Evolutionary conservation across 805 yeast species (phyloP).

Genomic region (Cyberlindnera amylophila): DNA sequence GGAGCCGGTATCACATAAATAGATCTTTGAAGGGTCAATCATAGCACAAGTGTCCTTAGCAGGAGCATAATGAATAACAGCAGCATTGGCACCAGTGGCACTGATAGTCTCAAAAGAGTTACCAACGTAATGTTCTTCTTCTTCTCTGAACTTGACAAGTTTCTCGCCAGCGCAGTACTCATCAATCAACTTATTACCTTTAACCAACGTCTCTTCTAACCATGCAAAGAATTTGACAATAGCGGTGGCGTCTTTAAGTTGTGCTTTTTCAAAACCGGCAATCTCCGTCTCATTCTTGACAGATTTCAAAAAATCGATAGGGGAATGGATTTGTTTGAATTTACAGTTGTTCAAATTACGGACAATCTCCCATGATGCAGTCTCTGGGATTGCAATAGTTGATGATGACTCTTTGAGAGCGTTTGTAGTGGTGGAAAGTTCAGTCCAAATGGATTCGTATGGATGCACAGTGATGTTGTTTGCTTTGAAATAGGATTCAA

Average conservation of each 20-base stretch:
- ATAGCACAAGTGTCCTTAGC: conserved; percentile 50
- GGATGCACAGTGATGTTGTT: conserved; percentile 46
- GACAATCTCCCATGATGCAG: conserved; percentile 66
- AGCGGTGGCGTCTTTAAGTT: conserved; percentile 79
- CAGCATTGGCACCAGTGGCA: conserved; percentile 71
- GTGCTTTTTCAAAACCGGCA: conserved; percentile 69
- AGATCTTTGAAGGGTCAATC: conserved; percentile 65
- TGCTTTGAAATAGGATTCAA: conserved; percentile 37
- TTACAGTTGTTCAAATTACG: conserved; percentile 42
- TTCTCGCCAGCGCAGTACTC: conserved; percentile 67
- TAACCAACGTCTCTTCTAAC: conserved; percentile 60
- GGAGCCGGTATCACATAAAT: conserved; percentile 85
- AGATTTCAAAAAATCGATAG: conserved; percentile 65
- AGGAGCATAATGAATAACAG: conserved; percentile 76
- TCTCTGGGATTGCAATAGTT: conserved; percentile 49
- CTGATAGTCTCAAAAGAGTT: conserved; percentile 75
- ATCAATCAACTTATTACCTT: conserved; percentile 41
- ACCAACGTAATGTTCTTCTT: conserved; percentile 56
- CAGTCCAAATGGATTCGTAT: conserved; percentile 58
- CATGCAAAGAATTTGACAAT: conserved; percentile 74
- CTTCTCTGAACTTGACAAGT: conserved; percentile 49
- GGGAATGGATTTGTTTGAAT: conserved; percentile 46
- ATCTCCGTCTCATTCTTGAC: conserved; percentile 74
- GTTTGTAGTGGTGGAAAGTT: conserved; percentile 34
- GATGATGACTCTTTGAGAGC: conserved; percentile 21